Percentiles rank a stretch among this genome's conserved stretches.
phyloP scores from a whole-genome alignment of 1,139 yeast species.

The Pneumocystis canis region DNA sequence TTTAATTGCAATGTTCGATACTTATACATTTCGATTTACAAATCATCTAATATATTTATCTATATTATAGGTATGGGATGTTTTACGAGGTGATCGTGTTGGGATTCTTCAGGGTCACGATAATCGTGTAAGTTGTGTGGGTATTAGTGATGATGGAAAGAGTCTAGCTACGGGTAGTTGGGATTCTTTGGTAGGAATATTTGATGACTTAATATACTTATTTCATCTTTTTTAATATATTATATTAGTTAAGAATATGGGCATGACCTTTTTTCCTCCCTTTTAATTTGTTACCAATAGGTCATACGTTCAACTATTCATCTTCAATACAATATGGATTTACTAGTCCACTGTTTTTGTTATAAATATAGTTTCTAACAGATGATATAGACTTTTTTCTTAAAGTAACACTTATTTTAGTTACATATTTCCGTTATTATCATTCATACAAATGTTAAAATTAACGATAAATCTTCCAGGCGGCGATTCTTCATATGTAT shows the following conservation, averaged over 20 bases:
- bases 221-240: not conserved
- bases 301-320: too few species aligned
- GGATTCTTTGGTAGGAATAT: constrained; percentile 19
- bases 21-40: not conserved
- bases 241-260: constrained; percentile 9
- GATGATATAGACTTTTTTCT: not conserved
- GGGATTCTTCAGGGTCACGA: constrained; percentile 48
- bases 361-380: too few species aligned
- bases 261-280: constrained; percentile 3
- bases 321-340: too few species aligned
- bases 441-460: not conserved
- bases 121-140: constrained; percentile 48
- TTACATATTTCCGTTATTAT: not conserved
- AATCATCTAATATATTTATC: constrained; percentile 15
- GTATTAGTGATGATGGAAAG: constrained; percentile 58
- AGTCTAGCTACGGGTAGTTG: constrained; percentile 25
- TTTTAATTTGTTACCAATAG: not conserved
- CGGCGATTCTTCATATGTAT: not conserved
- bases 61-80: constrained; percentile 59
- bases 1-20: constrained; percentile 18
- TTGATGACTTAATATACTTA: not conserved
- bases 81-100: constrained; percentile 47
- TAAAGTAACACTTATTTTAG: not conserved
- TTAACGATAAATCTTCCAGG: not conserved
- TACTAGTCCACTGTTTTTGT: too few species aligned